Percentiles rank a stretch among this genome's conserved stretches.
These are phyloP conservation scores for Tylopilus balloui DNA, from an alignment of 768 basidiomycete genomes.

Conservation along the genomic window DNA sequence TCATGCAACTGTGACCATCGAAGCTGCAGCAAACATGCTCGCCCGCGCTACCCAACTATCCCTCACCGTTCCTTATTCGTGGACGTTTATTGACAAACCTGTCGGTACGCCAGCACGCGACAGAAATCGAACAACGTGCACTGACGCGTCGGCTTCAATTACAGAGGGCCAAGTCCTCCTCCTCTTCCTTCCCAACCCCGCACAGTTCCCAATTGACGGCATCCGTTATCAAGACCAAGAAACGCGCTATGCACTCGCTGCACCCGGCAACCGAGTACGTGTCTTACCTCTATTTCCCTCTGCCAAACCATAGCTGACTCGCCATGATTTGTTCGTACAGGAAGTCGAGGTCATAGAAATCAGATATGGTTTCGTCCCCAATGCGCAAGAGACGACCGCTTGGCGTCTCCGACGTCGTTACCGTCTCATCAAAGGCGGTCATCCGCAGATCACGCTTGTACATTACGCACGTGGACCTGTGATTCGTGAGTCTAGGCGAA, in stretches of 20 bases:
- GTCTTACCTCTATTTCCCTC: not conserved
- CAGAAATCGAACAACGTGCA: not conserved
- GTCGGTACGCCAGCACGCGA: constrained; percentile 41
- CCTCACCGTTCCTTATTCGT: constrained; percentile 56
- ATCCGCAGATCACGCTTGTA: constrained; percentile 67
- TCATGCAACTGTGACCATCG: constrained; percentile 52
- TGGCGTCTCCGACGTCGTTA: constrained; percentile 68
- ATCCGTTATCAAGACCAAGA: constrained; percentile 75
- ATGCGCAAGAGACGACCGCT: constrained; percentile 53
- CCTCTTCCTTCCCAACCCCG: constrained; percentile 57
- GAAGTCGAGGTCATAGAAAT: constrained; percentile 75
- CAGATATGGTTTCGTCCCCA: constrained; percentile 76
- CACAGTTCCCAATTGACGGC: constrained; percentile 70
- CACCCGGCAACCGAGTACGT: constrained; percentile 57
- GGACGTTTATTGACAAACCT: constrained; percentile 78
- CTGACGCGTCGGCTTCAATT: not conserved
- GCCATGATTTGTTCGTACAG: constrained; percentile 30
- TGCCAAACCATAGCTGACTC: not conserved
- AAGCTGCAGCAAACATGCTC: constrained; percentile 58
- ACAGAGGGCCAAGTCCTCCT: constrained; percentile 64
- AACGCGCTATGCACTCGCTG: constrained; percentile 44
- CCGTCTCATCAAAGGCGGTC: constrained; percentile 68
- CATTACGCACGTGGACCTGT: constrained; percentile 69
- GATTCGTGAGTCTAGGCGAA: constrained; percentile 46
- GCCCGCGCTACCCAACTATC: constrained; percentile 55